Percentiles rank a stretch among this genome's conserved stretches.
Conservation (phyloP, 2,329 filamentous ascomycete genomes). For the Cladophialophora psammophila region DNA sequence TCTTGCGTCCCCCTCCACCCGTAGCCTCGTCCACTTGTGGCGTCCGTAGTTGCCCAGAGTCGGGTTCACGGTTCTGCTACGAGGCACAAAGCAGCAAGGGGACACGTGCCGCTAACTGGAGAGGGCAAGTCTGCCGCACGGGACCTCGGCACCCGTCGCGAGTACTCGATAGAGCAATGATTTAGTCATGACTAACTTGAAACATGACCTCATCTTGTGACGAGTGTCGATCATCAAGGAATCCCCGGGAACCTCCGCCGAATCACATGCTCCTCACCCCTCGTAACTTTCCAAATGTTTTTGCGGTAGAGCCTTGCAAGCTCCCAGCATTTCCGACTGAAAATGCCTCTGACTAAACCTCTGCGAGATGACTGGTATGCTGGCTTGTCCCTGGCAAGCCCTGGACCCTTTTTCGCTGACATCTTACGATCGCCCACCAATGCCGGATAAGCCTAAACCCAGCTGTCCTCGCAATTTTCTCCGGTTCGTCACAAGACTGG, state of each 20-base stretch:
- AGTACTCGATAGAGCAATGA: not conserved
- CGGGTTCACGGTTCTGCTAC: not conserved
- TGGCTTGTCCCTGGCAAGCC: not conserved
- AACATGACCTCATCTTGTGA: not conserved
- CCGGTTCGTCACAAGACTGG: conserved; percentile 15
- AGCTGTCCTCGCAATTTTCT: conserved; percentile 20
- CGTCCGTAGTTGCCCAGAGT: not conserved
- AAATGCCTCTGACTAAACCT: conserved; percentile 21
- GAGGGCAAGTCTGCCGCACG: not conserved
- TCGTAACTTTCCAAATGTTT: conserved; percentile 15
- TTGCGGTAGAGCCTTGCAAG: conserved; percentile 20
- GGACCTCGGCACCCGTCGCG: not conserved
- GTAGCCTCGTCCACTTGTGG: not conserved
- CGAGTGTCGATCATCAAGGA: conserved; percentile 19
- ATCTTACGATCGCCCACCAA: conserved; percentile 13
- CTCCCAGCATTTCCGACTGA: conserved; percentile 19
- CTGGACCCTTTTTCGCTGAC: conserved; percentile 3
- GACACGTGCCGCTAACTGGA: not conserved
- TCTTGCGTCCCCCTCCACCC: not conserved
- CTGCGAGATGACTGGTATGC: conserved; percentile 9
- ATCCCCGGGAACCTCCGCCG: conserved; percentile 5
- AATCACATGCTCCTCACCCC: conserved; percentile 1
- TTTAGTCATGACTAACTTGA: not conserved
- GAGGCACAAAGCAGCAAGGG: not conserved
- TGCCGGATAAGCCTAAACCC: conserved; percentile 14